These are phyloP conservation scores for Crassisporium funariophilum DNA, from an alignment of 768 basidiomycete genomes.

Conservation along the genomic window DNA sequence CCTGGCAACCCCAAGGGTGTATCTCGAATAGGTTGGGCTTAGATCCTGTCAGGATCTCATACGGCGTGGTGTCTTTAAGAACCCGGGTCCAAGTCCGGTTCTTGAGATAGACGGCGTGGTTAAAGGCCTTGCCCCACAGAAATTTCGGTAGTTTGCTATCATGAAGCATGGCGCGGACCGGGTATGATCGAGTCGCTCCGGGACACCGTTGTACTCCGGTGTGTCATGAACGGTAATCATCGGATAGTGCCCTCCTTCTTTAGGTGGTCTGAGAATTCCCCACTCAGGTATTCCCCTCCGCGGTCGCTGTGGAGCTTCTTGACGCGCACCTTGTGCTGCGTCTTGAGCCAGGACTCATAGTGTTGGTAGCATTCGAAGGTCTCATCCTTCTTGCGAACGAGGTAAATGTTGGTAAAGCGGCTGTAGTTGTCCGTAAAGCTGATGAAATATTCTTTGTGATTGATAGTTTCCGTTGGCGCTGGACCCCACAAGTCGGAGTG, in stretches of 20 bases:
- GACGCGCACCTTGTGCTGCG: conserved; percentile 26
- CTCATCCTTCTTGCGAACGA: conserved; percentile 31
- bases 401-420: conserved; percentile 1
- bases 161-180: conserved; percentile 31
- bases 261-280: conserved; percentile 9
- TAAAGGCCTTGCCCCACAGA: conserved; percentile 29
- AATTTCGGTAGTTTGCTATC: conserved; percentile 25
- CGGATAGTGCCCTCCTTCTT: conserved; percentile 1
- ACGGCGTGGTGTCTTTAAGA: conserved; percentile 12
- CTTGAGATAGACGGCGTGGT: conserved; percentile 13
- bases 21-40: conserved; percentile 18
- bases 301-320: conserved; percentile 40
- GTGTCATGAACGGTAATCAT: conserved; percentile 12
- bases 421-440: not conserved
- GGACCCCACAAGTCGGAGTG: conserved; percentile 8
- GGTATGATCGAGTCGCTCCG: conserved; percentile 36
- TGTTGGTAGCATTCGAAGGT: conserved; percentile 24
- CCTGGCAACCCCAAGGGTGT: conserved; percentile 14
- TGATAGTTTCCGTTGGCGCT: conserved; percentile 5
- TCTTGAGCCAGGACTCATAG: conserved; percentile 27
- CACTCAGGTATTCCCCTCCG: conserved; percentile 24
- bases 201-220: conserved; percentile 39
- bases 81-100: conserved; percentile 15
- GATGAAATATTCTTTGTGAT: not conserved
- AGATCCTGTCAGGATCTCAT: conserved; percentile 5